Evolutionary conservation across 768 basidiomycete species (phyloP).

Genomic region (Leccinum olivaceopallidum): DNA sequence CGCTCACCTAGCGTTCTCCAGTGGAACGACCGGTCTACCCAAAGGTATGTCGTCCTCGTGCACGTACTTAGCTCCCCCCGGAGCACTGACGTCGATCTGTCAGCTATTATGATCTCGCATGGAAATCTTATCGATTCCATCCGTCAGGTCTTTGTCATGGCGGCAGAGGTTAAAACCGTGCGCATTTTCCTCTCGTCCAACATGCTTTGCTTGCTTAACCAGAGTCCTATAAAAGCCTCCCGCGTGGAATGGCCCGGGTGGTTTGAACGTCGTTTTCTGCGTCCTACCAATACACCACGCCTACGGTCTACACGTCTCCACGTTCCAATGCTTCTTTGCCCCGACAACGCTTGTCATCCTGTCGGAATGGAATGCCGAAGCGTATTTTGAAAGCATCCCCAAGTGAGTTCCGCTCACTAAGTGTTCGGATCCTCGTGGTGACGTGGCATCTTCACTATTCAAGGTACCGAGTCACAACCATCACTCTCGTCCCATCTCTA

Average conservation of each 20-base stretch:
- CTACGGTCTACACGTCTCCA: constrained; percentile 57
- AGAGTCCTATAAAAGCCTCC: constrained; percentile 34
- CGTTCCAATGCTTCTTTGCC: constrained; percentile 47
- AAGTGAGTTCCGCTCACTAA: constrained; percentile 43
- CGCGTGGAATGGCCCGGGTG: constrained; percentile 41
- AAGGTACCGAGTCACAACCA: constrained; percentile 54
- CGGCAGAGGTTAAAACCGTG: constrained; percentile 42
- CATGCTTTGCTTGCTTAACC: neutral
- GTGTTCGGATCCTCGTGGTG: neutral
- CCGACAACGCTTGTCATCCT: constrained; percentile 55
- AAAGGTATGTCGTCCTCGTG: constrained; percentile 50
- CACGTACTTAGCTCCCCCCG: neutral
- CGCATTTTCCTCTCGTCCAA: constrained; percentile 10
- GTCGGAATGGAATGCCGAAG: constrained; percentile 59
- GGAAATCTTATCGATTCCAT: constrained; percentile 56
- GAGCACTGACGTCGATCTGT: constrained; percentile 6
- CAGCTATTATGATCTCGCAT: constrained; percentile 76
- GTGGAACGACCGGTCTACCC: constrained; percentile 74
- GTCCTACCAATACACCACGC: constrained; percentile 71
- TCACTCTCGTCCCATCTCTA: constrained; percentile 61
- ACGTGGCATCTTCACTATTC: neutral
- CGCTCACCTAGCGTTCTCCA: constrained; percentile 74
- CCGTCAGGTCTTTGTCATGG: constrained; percentile 36
- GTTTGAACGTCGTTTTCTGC: constrained; percentile 49
- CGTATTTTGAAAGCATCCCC: constrained; percentile 52